phyloP scores from a whole-genome alignment of 139 green algal genomes.

The Haematococcus lacustris region DNA sequence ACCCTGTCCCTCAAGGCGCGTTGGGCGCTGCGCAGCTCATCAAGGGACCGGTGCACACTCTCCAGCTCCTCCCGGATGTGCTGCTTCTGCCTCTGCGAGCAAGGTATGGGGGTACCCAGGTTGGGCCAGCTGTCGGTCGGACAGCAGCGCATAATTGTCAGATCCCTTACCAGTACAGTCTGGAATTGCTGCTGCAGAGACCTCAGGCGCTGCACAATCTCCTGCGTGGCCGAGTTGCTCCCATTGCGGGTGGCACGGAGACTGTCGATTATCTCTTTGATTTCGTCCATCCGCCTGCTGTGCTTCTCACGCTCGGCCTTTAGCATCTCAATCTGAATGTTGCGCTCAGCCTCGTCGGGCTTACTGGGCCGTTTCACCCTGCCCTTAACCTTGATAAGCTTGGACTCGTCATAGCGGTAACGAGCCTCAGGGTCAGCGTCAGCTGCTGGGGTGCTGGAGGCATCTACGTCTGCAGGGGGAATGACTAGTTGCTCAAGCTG shows the following conservation, averaged over 20 bases:
- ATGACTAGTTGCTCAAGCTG: too few species aligned
- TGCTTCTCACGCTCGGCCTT: slow-evolving; percentile 40
- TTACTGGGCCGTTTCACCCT: slow-evolving; percentile 21
- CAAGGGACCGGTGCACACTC: slow-evolving; percentile 11
- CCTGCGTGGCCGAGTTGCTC: slow-evolving; percentile 15
- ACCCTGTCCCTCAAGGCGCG: slow-evolving; percentile 21
- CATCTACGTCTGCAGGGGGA: too few species aligned
- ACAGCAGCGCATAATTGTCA: not conserved
- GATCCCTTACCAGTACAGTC: slow-evolving; percentile 34
- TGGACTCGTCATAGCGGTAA: slow-evolving; percentile 24
- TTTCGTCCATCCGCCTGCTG: slow-evolving; percentile 43
- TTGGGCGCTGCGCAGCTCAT: slow-evolving; percentile 19
- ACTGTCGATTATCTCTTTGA: slow-evolving; percentile 40
- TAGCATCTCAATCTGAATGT: slow-evolving; percentile 40
- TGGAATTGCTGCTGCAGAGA: slow-evolving; percentile 26
- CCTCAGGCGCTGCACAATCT: slow-evolving; percentile 18
- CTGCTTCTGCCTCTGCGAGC: slow-evolving; percentile 34
- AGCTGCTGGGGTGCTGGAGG: too few species aligned
- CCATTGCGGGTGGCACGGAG: slow-evolving; percentile 8
- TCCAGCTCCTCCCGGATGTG: slow-evolving; percentile 39
- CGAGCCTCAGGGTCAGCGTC: slow-evolving; percentile 6
- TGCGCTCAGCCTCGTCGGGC: slow-evolving; percentile 43
- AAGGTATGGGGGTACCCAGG: not conserved
- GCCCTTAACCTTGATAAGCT: slow-evolving; percentile 35
- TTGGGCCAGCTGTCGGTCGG: not conserved